phyloP scores from a whole-genome alignment of 805 yeast species.

The Ogataea allantospora region DNA sequence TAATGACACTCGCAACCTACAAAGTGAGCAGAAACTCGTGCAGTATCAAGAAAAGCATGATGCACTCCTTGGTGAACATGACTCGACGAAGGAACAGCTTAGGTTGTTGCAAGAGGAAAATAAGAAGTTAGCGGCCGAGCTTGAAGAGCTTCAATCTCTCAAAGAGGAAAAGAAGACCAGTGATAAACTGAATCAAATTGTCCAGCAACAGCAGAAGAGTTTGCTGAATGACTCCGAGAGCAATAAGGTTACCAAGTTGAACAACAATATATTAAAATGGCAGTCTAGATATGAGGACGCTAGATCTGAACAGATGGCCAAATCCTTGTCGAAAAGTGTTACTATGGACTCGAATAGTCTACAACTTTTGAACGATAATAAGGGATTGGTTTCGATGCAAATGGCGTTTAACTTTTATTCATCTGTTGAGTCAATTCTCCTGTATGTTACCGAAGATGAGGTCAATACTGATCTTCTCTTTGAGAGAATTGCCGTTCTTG shows the following conservation, averaged over 20 bases:
- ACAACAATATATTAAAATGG: constrained; percentile 41
- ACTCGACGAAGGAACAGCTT: constrained; percentile 9
- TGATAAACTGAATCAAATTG: constrained; percentile 9
- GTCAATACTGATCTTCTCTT: constrained; percentile 43
- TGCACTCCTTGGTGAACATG: constrained; percentile 6
- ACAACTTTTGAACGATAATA: constrained; percentile 13
- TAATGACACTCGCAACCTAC: neutral
- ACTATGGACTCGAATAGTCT: constrained; percentile 9
- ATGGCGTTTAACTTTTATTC: constrained; percentile 39
- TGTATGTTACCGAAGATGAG: constrained; percentile 24
- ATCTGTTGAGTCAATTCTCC: constrained; percentile 45
- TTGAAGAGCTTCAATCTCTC: constrained; percentile 6
- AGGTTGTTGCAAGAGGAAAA: constrained; percentile 14
- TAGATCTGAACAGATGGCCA: constrained; percentile 29
- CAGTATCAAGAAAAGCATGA: constrained; percentile 7
- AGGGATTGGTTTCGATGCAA: constrained; percentile 46
- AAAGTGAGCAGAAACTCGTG: constrained; percentile 5
- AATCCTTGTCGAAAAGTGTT: constrained; percentile 10
- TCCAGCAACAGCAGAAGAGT: constrained; percentile 6
- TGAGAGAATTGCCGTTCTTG: constrained; percentile 49
- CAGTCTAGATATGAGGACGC: constrained; percentile 49
- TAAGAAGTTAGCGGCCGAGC: constrained; percentile 10
- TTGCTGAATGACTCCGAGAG: constrained; percentile 9
- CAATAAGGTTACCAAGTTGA: constrained; percentile 12
- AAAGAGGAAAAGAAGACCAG: constrained; percentile 10